Percentiles rank a stretch among this genome's conserved stretches.
phyloP scores from a whole-genome alignment of 805 yeast genomes.

The Scheffersomyces spartinae region DNA sequence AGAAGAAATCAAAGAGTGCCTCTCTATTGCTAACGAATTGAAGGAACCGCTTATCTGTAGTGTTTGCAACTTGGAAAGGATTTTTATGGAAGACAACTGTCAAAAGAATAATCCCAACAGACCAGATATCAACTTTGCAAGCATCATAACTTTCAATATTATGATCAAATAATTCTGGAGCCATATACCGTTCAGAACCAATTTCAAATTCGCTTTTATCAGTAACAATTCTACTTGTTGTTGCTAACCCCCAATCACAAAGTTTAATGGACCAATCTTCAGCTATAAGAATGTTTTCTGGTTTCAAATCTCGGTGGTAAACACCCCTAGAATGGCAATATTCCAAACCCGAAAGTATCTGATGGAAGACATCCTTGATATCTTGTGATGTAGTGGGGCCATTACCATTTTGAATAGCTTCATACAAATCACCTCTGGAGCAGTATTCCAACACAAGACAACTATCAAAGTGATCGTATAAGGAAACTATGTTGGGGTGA shows the following conservation, averaged over 20 bases:
- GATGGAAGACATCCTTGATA: slow-evolving; percentile 42
- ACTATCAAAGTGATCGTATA: slow-evolving; percentile 40
- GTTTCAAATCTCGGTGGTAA: slow-evolving; percentile 47
- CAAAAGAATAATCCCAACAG: slow-evolving; percentile 71
- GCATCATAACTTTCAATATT: slow-evolving; percentile 56
- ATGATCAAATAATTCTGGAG: slow-evolving; percentile 76
- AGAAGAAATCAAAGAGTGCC: slow-evolving; percentile 82
- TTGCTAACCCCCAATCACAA: slow-evolving; percentile 52
- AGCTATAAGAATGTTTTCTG: slow-evolving; percentile 42
- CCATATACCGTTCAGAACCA: slow-evolving; percentile 89
- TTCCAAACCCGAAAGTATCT: slow-evolving; percentile 37
- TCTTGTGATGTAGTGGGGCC: slow-evolving; percentile 53
- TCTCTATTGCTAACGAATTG: slow-evolving; percentile 84
- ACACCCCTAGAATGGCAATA: slow-evolving; percentile 38
- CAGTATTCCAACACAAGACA: slow-evolving; percentile 65
- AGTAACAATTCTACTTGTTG: slow-evolving; percentile 39
- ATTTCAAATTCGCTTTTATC: slow-evolving; percentile 58
- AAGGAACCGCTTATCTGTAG: slow-evolving; percentile 69
- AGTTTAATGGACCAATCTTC: slow-evolving; percentile 47
- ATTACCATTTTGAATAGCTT: slow-evolving; percentile 53
- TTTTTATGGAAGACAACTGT: slow-evolving; percentile 82
- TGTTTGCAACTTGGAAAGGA: slow-evolving; percentile 75
- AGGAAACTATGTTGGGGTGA: slow-evolving; percentile 33
- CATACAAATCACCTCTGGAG: slow-evolving; percentile 78
- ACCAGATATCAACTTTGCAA: slow-evolving; percentile 79